Evolutionary conservation across 164 flowering plant genomes (phyloP).

Genomic region (Hamamelis virginiana): DNA sequence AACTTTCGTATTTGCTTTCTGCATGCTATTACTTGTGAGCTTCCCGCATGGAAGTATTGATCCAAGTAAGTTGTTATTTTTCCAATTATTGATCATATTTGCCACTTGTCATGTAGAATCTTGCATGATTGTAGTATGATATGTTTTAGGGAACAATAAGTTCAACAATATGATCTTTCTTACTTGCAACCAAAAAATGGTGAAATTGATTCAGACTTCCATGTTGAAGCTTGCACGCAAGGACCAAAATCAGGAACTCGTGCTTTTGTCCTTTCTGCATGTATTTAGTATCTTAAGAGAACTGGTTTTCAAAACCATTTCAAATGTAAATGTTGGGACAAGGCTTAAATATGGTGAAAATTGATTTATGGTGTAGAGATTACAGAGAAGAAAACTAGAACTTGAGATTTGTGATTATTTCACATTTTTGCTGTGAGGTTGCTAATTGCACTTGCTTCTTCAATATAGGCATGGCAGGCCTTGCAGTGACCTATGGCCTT

Average conservation of each 20-base stretch:
- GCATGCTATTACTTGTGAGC: slow-evolving; percentile 94
- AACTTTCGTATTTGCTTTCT: slow-evolving; percentile 94
- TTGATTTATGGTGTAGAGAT: too few relatives aligned
- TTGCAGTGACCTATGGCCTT: slow-evolving; percentile 96
- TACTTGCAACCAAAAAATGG: neutral
- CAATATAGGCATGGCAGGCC: slow-evolving; percentile 90
- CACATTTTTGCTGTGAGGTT: neutral
- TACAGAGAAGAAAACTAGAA: too few relatives aligned
- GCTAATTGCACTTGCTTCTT: slow-evolving; percentile 16
- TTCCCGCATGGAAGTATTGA: slow-evolving; percentile 92
- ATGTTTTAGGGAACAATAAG: neutral
- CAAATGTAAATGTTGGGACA: too few relatives aligned
- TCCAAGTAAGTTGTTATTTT: slow-evolving; percentile 66
- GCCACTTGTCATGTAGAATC: neutral
- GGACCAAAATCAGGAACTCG: neutral
- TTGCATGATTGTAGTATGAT: neutral
- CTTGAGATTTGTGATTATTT: too few relatives aligned
- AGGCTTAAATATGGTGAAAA: too few relatives aligned
- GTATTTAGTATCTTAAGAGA: neutral
- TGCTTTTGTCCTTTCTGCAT: neutral
- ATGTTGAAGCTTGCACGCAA: neutral
- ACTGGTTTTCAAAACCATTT: too few relatives aligned
- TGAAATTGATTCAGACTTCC: neutral
- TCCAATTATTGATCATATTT: neutral
- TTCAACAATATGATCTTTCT: neutral